Percentiles rank a stretch among this genome's conserved stretches.
Evolutionary conservation across 2,329 filamentous ascomycete species (phyloP).

Genomic region (Fusarium lateritium): DNA sequence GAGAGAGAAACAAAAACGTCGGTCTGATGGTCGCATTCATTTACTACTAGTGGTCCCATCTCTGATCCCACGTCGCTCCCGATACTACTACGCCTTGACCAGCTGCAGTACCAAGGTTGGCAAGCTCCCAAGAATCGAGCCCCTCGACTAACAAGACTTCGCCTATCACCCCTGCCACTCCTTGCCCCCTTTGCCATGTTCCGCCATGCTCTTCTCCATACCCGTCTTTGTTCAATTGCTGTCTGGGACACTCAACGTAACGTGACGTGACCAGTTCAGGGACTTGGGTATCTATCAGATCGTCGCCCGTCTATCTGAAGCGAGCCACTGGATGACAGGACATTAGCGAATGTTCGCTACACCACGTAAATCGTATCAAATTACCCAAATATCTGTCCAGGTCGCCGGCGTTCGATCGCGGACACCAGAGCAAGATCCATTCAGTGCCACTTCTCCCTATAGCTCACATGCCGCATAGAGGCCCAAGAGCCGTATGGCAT

Average conservation of each 20-base stretch:
- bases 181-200: slow-evolving; percentile 4
- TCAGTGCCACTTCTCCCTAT: slow-evolving; percentile 8
- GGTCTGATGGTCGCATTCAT: slow-evolving; percentile 30
- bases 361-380: background rate
- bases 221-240: slow-evolving; percentile 1
- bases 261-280: slow-evolving; percentile 17
- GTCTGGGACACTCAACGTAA: background rate
- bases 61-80: slow-evolving; percentile 36
- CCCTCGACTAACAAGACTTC: slow-evolving; percentile 9
- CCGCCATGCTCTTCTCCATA: slow-evolving; percentile 2
- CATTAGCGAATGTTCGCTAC: slow-evolving; percentile 7
- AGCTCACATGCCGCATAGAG: slow-evolving; percentile 11
- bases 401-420: background rate
- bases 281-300: slow-evolving; percentile 11
- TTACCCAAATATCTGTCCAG: slow-evolving; percentile 6
- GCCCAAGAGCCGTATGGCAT: slow-evolving; percentile 10
- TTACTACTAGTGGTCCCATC: slow-evolving; percentile 24
- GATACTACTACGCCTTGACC: slow-evolving; percentile 34
- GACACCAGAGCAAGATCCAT: slow-evolving; percentile 4
- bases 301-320: slow-evolving; percentile 5
- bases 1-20: slow-evolving; percentile 15
- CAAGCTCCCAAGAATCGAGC: slow-evolving; percentile 13
- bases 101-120: slow-evolving; percentile 9
- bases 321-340: background rate
- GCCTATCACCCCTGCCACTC: slow-evolving; percentile 7